Base-by-base conservation (phyloP, 257 asterid species). In the Osmanthus fragrans region DNA sequence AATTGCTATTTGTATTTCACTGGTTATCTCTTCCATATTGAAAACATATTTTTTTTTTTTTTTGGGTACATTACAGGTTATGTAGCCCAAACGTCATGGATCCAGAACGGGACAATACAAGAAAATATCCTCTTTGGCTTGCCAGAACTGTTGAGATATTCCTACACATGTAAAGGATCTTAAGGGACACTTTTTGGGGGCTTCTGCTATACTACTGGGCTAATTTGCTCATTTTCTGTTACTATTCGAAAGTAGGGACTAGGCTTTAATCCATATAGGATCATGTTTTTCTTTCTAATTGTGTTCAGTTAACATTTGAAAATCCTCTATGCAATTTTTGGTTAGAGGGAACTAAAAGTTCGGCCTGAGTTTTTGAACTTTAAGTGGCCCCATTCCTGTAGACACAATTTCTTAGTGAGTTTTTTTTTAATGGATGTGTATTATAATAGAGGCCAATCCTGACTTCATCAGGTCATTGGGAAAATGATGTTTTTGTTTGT, bases 41-140 rank as follows among this genome's bases (percentile, higher is more conserved):
- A 67, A 21, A 76, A 65, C 27, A n/a, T n/a, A n/a, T n/a, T n/a
- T n/a, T 11, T 76, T 9, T 42, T 58, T n/a, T 19, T 30, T 33
- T 32, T 25, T 0, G 27, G 15, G 23, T 34, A 32, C 29, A 16
- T 63, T 49, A 74, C 86, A 94, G 99, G 98, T 30, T 96, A 92
- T 68, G 99, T 96, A 77, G 96, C 99, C 15, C 99, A 96, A 74
- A 87, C 99, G 23, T 80, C 99, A 5, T 96, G 99, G 99, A 96
- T 96, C 69, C 99, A 96, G 84, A 96, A 90, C 21, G 98, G 96
- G 84, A 93, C 99, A 18, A 93, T 96, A 76, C 88, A 92, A 76
- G 99, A 96, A 21, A 92, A 96, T 51, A 87, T 93, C 70, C 85
- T 92, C 27, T 96, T 93, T 66, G 94, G 97, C 72, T 68, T 80